Percentiles rank a stretch among this genome's conserved stretches.
Evolutionary conservation across 768 basidiomycete genomes (phyloP).

Genomic region (Boletus insuetus): DNA sequence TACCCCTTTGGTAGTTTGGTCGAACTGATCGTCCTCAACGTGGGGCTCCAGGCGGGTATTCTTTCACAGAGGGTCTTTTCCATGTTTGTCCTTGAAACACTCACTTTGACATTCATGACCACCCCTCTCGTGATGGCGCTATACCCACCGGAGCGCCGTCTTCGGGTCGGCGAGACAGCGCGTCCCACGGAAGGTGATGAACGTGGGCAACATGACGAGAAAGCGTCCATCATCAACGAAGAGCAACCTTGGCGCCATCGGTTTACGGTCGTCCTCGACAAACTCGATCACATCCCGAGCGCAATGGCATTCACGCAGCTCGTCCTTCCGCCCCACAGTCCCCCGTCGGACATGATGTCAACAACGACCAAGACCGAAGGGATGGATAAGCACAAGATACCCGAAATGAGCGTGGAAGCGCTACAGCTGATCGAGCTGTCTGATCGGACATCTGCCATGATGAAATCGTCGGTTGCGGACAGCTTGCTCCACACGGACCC

Average conservation of each 20-base stretch:
- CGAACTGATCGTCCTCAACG: constrained; percentile 94
- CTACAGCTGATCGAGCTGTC: constrained; percentile 84
- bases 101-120: constrained; percentile 82
- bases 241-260: constrained; percentile 46
- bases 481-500: constrained; percentile 71
- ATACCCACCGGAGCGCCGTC: constrained; percentile 63
- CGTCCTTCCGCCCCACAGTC: constrained; percentile 44
- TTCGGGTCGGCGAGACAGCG: constrained; percentile 36
- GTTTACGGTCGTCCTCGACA: constrained; percentile 87
- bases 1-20: constrained; percentile 55
- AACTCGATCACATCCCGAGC: constrained; percentile 82
- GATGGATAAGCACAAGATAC: constrained; percentile 9
- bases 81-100: constrained; percentile 90
- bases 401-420: constrained; percentile 59
- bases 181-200: constrained; percentile 33
- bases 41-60: constrained; percentile 81
- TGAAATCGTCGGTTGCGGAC: constrained; percentile 64
- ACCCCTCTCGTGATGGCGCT: constrained; percentile 68
- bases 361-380: constrained; percentile 2
- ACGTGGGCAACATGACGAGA: constrained; percentile 11
- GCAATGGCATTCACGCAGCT: constrained; percentile 91
- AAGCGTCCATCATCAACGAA: constrained; percentile 8
- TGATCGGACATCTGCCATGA: constrained; percentile 62
- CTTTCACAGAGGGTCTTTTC: constrained; percentile 78
- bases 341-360: constrained; percentile 6